Percentiles rank a stretch among this genome's conserved stretches.
Evolutionary conservation across 2,329 filamentous ascomycete genomes (phyloP).

Genomic region (Acrodontium crateriforme): DNA sequence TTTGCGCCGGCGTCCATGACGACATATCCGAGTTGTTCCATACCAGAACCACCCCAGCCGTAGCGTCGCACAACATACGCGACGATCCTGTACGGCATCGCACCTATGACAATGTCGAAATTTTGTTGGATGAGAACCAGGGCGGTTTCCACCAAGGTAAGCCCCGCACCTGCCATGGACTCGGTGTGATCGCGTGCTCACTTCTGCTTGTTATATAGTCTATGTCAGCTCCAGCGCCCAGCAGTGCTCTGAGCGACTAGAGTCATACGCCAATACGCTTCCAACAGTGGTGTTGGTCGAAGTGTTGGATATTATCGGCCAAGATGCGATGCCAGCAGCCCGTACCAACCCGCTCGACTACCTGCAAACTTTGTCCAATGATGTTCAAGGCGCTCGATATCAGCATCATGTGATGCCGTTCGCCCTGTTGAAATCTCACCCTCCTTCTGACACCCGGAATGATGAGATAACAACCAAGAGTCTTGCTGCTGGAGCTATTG

Average conservation of each 20-base stretch:
- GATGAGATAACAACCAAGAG: constrained; percentile 34
- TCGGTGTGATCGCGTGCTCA: constrained; percentile 6
- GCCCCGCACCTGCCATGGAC: neutral
- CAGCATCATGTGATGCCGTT: constrained; percentile 19
- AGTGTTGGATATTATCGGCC: constrained; percentile 4
- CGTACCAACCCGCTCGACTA: constrained; percentile 7
- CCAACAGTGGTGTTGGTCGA: constrained; percentile 19
- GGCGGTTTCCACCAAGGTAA: constrained; percentile 20
- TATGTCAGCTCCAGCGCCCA: constrained; percentile 16
- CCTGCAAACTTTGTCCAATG: constrained; percentile 13
- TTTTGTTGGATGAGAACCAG: constrained; percentile 19
- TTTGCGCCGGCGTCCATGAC: constrained; percentile 13
- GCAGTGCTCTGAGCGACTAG: constrained; percentile 14
- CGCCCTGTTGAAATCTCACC: constrained; percentile 8
- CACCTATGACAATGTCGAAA: constrained; percentile 16
- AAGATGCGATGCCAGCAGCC: constrained; percentile 2
- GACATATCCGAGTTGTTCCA: constrained; percentile 14
- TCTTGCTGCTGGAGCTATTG: constrained; percentile 72
- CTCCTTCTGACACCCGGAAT: constrained; percentile 4
- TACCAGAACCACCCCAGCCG: constrained; percentile 7
- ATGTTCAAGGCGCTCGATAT: constrained; percentile 14
- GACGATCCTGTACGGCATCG: constrained; percentile 5
- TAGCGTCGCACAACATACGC: constrained; percentile 3
- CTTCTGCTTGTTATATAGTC: constrained; percentile 9
- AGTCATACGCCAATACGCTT: constrained; percentile 10